A percentile compares a stretch with the other conserved stretches of the same genome.
These are phyloP conservation scores for Heliocybe sulcata DNA, from an alignment of 1,284 basidiomycete species.

Conservation along the genomic window DNA sequence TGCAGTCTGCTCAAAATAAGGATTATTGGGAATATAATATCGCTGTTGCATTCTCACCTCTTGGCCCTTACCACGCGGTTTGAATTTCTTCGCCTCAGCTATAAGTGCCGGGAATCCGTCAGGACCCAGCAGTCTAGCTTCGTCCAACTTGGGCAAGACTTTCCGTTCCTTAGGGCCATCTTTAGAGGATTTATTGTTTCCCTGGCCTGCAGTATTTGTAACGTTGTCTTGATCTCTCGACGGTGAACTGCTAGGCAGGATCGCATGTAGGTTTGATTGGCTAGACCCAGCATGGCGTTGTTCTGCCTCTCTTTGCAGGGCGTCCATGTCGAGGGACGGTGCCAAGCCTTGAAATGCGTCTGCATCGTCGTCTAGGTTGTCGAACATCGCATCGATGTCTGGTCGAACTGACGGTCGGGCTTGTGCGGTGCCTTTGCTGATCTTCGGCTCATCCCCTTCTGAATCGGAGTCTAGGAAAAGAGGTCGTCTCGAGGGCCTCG, in stretches of 20 bases:
- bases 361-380: constrained; percentile 26
- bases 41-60: constrained; percentile 49
- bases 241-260: constrained; percentile 42
- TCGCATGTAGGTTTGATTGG: constrained; percentile 29
- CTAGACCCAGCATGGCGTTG: constrained; percentile 26
- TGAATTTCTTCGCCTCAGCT: constrained; percentile 67
- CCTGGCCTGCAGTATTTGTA: constrained; percentile 15
- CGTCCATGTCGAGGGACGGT: constrained; percentile 41
- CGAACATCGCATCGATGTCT: constrained; percentile 22
- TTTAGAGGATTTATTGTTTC: constrained; percentile 19
- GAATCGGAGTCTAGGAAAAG: constrained; percentile 47
- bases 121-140: constrained; percentile 60
- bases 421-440: constrained; percentile 18
- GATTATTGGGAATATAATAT: constrained; percentile 1
- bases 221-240: constrained; percentile 21
- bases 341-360: constrained; percentile 30
- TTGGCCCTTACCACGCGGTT: constrained; percentile 79
- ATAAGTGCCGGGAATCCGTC: constrained; percentile 77
- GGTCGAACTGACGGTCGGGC: constrained; percentile 6
- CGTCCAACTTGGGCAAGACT: constrained; percentile 59
- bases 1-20: constrained; percentile 37
- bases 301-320: constrained; percentile 46
- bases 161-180: constrained; percentile 39
- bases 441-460: constrained; percentile 33
- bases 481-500: constrained; percentile 22